Percentiles rank a stretch among this genome's conserved stretches.
These are phyloP conservation scores for Triticum timopheevii DNA, from an alignment of 176 grass and related monocot species.

Conservation along the genomic window DNA sequence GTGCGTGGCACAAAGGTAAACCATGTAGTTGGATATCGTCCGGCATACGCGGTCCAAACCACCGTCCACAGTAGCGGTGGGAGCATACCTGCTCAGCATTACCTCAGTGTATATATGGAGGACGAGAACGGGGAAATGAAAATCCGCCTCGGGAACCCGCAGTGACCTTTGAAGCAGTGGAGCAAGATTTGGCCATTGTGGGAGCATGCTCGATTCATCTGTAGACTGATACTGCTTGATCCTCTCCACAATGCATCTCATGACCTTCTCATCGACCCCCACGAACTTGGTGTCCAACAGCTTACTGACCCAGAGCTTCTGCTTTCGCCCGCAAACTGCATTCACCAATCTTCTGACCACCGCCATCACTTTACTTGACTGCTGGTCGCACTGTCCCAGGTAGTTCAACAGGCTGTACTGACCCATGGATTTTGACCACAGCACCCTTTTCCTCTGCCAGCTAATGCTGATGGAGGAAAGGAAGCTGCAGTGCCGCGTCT, in stretches of 20 bases:
- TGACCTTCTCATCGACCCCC: neutral
- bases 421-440: conserved; percentile 12
- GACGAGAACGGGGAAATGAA: neutral
- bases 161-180: neutral
- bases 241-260: neutral
- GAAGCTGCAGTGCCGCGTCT: neutral
- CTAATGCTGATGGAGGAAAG: neutral
- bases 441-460: neutral
- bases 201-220: neutral
- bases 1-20: neutral
- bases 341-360: too few species aligned
- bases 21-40: conserved; percentile 2
- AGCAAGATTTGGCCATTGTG: neutral
- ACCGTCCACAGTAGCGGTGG: neutral
- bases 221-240: neutral
- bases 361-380: too few species aligned
- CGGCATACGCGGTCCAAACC: neutral
- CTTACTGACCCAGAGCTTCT: neutral
- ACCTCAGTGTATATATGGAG: neutral
- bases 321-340: too few species aligned
- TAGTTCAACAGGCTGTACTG: neutral
- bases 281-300: neutral
- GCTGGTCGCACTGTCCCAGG: too few species aligned
- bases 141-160: too few species aligned
- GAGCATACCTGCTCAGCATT: neutral